Conservation (phyloP, 2,329 filamentous ascomycete species). For the Pseudogymnoascus verrucosus region DNA sequence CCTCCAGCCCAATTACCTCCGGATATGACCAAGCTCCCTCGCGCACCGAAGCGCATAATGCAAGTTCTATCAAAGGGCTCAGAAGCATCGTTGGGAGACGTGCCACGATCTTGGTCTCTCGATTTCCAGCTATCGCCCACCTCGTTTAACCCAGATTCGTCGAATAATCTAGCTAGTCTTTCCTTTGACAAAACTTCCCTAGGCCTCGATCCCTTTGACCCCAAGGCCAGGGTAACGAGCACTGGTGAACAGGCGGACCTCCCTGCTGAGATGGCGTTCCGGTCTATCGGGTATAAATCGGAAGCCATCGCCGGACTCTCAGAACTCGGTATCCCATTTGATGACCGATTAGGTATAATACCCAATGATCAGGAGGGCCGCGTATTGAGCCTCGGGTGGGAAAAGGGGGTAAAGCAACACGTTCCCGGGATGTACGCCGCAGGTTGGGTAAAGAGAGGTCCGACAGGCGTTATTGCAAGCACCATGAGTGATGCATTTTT, state of each 20-base stretch:
- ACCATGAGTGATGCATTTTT: constrained; percentile 94
- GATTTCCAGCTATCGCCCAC: constrained; percentile 77
- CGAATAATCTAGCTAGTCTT: constrained; percentile 49
- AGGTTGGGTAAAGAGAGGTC: constrained; percentile 92
- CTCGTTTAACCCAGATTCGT: constrained; percentile 42
- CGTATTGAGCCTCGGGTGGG: constrained; percentile 59
- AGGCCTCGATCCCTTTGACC: constrained; percentile 45
- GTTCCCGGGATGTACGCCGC: constrained; percentile 79
- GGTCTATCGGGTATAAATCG: constrained; percentile 92
- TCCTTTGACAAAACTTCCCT: constrained; percentile 58
- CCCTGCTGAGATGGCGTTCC: constrained; percentile 67
- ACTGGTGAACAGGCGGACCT: constrained; percentile 46
- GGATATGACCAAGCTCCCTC: constrained; percentile 60
- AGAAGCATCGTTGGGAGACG: constrained; percentile 33
- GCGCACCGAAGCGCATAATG: constrained; percentile 68
- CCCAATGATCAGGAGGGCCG: constrained; percentile 76
- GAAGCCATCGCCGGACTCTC: constrained; percentile 66
- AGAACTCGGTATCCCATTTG: constrained; percentile 69
- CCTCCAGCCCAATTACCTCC: constrained; percentile 58
- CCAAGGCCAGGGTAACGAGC: constrained; percentile 38
- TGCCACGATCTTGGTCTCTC: constrained; percentile 69
- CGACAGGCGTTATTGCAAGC: constrained; percentile 89
- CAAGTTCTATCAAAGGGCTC: constrained; percentile 76
- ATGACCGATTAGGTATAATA: constrained; percentile 65
- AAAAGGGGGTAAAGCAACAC: constrained; percentile 58